Base-by-base conservation (phyloP, 495 filamentous ascomycete species). In the Cenococcum geophilum region DNA sequence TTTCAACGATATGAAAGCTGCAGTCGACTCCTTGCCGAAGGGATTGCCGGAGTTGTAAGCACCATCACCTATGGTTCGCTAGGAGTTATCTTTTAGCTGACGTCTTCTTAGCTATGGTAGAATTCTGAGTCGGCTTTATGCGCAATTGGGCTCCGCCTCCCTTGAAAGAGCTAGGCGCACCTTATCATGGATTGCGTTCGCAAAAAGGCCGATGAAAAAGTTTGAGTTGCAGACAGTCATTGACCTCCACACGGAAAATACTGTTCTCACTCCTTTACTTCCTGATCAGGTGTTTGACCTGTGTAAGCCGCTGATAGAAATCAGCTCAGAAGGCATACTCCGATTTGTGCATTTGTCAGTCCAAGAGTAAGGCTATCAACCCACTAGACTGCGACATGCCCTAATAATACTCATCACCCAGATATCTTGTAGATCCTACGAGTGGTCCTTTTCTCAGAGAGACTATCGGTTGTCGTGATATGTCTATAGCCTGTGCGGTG, bases 281-380 rank as follows among this genome's bases (percentile, higher is more conserved):
- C 45, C 16, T 8, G 16, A 49, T 20, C 18, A 18, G 22, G 45
- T 49, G 6, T n/a, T 49, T 18, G 18, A 49, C 1, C 16, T 14
- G 18, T 49, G 45, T 22, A 49, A 22, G n/a, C 45, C 45, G 8
- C 45, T 49, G 6, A n/a, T 49, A 20, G 45, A 49, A 18, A 22
- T 20, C 16, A 22, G 45, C 18, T 22, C 45, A 49, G 45, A 49
- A 1, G 40, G 40, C 8, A 27, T 18, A 5, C 18, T 58, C 16
- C n/a, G 14, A 8, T 58, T 58, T 20, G 42, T 58, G 18, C 56
- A 58, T 47, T 58, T 58, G 21, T 47, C 56, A 8, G 32, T 49
- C 20, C 36, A 37, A 0, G 56, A 58, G 56, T 58, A 58, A 47
- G 54, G 35, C 0, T 14, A 16, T 21, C 48, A 32, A 6, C 6